Evolutionary conservation across 306 rosid species (phyloP), one percentile per base, ranked within the genome.

Genomic region (Sphenostylis stenocarpa): DNA sequence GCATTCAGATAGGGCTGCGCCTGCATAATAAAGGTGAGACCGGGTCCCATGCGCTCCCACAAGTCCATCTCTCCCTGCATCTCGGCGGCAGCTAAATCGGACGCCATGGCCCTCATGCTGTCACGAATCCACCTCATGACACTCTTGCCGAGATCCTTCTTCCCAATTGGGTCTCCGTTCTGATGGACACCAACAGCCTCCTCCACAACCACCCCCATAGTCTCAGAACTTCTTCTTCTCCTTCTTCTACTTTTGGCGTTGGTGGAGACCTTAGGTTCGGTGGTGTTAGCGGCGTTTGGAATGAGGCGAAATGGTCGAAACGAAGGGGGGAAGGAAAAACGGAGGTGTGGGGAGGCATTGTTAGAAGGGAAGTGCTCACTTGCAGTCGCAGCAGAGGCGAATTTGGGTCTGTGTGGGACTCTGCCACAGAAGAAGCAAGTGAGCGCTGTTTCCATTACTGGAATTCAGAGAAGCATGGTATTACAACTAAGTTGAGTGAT

Each of bases 1-100:
- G 90, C 95, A 31, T 85, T 91, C 41, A 91, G 73, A 77, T 91
- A 91, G 2, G 93, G 97, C 49, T 89, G 94, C 3, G 95, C 93
- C 70, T 88, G 84, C 24, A 91, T 86, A 3, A 91, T 88, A 26
- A 91, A 91, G 5, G 89, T 84, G 48, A 86, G 87, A 26, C 97
- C 94, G 3, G 89, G 91, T 10, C 88, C 93, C 86, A 88, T 82
- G 12, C 53, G 82, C 72, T 89, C 91, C 65, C 70, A 81, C 73
- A 88, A 29, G 80, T 89, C 94, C 20, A 82, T 73, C 63, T 89
- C 91, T 4, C 84, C 90, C 33, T 80, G 77, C 11, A 88, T 56
- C 88, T 91, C 92, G 0, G 94, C 87, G 0, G 87, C 74, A 14
- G 87, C 88, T 1, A 91, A 77, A 77, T 91, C 93, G 13, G 77